These are phyloP conservation scores for Luzula sylvatica DNA, from an alignment of 176 grass and related monocot species.

Conservation along the genomic window DNA sequence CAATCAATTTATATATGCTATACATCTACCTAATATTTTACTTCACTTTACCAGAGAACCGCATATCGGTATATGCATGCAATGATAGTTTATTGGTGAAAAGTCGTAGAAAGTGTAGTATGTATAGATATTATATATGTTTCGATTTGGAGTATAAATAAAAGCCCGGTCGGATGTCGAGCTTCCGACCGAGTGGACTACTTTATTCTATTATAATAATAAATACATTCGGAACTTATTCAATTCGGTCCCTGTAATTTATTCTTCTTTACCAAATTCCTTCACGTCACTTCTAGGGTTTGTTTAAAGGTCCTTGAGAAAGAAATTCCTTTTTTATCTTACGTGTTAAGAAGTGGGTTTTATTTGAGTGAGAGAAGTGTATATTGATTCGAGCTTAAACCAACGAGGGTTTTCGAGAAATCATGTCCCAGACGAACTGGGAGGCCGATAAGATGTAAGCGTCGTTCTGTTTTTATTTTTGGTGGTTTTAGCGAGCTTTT, in stretches of 20 bases:
- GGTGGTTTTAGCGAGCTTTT: not conserved
- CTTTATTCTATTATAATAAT: not conserved
- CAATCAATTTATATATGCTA: too few relatives aligned
- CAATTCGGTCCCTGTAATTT: not conserved
- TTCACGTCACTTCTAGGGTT: slow-evolving; percentile 23
- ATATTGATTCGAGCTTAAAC: slow-evolving; percentile 16
- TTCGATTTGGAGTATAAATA: slow-evolving; percentile 14
- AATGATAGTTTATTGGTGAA: too few relatives aligned
- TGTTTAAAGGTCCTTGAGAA: not conserved
- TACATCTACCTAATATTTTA: too few relatives aligned
- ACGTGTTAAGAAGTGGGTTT: too few relatives aligned
- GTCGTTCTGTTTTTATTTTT: not conserved
- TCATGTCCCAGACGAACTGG: slow-evolving; percentile 35
- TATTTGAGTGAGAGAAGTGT: too few relatives aligned
- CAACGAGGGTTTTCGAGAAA: slow-evolving; percentile 19
- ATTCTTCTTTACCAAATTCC: slow-evolving; percentile 1
- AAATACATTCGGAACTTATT: not conserved
- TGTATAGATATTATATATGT: not conserved
- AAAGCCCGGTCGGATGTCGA: slow-evolving; percentile 18
- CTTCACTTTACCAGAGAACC: too few relatives aligned
- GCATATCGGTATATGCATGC: too few relatives aligned
- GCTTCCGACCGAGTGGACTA: slow-evolving; percentile 15
- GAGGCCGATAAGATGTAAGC: slow-evolving; percentile 34
- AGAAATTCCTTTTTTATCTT: too few relatives aligned
- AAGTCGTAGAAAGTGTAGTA: too few relatives aligned